Evolutionary conservation across 2,329 filamentous ascomycete genomes (phyloP).

Genomic region (Colletotrichum eleusines): DNA sequence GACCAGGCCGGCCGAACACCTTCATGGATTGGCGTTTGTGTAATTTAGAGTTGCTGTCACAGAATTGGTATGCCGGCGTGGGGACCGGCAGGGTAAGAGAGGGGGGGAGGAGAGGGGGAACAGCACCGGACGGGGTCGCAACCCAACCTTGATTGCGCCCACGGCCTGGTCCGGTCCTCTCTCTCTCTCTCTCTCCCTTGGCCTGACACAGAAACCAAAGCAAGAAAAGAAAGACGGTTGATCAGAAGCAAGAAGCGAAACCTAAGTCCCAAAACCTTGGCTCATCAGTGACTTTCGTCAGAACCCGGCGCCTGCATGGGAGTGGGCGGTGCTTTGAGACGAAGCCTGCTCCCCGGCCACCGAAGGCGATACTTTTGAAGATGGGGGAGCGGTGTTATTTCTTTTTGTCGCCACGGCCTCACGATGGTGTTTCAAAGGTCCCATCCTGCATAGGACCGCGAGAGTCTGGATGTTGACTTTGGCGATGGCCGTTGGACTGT

Average conservation of each 20-base stretch:
- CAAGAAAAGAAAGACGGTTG: conserved; percentile 12
- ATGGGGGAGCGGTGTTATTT: background rate
- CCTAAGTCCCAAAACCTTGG: background rate
- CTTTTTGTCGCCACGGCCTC: background rate
- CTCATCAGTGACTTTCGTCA: conserved; percentile 1
- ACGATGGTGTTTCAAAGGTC: background rate
- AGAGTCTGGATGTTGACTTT: background rate
- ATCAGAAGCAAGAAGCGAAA: conserved; percentile 6
- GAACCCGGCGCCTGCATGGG: background rate
- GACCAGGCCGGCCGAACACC: conserved; percentile 33
- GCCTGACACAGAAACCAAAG: background rate
- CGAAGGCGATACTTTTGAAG: background rate
- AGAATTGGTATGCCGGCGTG: conserved; percentile 19
- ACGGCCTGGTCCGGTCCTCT: background rate
- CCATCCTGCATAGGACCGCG: background rate
- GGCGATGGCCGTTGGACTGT: background rate
- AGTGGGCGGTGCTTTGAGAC: background rate
- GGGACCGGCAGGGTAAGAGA: background rate
- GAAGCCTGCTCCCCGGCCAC: background rate
- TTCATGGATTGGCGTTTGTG: conserved; percentile 35
- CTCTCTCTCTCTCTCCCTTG: background rate
- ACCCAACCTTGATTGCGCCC: conserved; percentile 12
- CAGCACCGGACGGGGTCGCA: conserved; percentile 5
- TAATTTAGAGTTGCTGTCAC: conserved; percentile 34
- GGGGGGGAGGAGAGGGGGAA: conserved; percentile 9